phyloP scores from a whole-genome alignment of 257 asterid species.

The Jasminum sambac region DNA sequence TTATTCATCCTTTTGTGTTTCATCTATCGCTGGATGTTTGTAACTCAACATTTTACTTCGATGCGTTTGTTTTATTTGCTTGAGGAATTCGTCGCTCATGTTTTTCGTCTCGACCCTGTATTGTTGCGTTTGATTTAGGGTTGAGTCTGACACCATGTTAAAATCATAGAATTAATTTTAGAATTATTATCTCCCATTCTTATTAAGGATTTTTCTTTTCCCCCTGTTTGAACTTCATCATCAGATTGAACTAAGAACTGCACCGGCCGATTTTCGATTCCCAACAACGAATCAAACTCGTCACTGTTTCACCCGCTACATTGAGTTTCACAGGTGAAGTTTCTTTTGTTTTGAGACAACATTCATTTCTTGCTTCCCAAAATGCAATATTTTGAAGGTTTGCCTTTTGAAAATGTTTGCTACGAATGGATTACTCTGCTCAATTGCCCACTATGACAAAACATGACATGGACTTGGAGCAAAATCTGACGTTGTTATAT shows the following conservation, averaged over 20 bases:
- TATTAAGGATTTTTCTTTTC: not conserved
- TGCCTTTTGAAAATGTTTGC: not conserved
- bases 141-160: not conserved
- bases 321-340: slow-evolving; percentile 81
- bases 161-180: not conserved
- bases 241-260: slow-evolving; percentile 87
- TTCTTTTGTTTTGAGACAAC: not conserved
- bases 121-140: not conserved
- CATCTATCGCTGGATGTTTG: not conserved
- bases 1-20: not conserved
- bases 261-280: slow-evolving; percentile 94
- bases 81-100: not conserved
- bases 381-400: not conserved
- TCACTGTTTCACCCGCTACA: slow-evolving; percentile 92
- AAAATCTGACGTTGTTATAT: slow-evolving; percentile 7
- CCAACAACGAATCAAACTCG: slow-evolving; percentile 97
- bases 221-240: not conserved
- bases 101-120: not conserved
- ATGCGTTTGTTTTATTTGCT: not conserved
- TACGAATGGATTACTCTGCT: slow-evolving; percentile 13
- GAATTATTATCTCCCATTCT: not conserved
- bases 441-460: not conserved
- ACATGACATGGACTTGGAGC: not conserved
- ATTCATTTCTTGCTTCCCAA: slow-evolving; percentile 9
- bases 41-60: not conserved